phyloP scores from a whole-genome alignment of 169 alveolate genomes.

The Babesia ovata region DNA sequence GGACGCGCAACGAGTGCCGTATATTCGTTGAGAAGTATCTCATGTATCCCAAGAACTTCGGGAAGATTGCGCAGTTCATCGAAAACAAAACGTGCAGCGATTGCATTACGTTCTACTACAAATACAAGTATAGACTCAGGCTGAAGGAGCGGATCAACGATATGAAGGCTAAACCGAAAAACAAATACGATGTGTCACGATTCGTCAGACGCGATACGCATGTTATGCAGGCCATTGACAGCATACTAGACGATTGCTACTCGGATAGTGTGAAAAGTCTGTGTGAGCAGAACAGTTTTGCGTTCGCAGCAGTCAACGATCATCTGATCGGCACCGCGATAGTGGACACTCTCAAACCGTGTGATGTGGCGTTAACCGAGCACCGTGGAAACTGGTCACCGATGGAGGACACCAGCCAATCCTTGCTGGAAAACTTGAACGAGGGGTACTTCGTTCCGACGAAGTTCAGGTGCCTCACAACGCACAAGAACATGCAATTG shows the following conservation, averaged over 20 bases:
- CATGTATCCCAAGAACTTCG: conserved; percentile 87
- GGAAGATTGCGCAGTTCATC: conserved; percentile 82
- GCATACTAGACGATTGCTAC: conserved; percentile 56
- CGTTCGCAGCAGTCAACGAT: conserved; percentile 29
- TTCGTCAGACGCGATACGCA: conserved; percentile 55
- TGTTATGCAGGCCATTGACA: conserved; percentile 50
- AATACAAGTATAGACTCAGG: conserved; percentile 66
- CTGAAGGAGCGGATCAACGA: conserved; percentile 62
- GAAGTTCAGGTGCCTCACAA: conserved; percentile 38
- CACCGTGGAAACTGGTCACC: conserved; percentile 47
- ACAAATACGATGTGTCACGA: conserved; percentile 56
- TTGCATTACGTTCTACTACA: conserved; percentile 81
- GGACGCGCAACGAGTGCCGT: conserved; percentile 83
- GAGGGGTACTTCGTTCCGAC: conserved; percentile 67
- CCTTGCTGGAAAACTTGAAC: conserved; percentile 48
- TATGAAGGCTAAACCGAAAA: conserved; percentile 26
- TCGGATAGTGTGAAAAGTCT: conserved; percentile 36
- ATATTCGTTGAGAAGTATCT: conserved; percentile 82
- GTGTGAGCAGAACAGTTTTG: conserved; percentile 18
- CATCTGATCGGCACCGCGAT: conserved; percentile 46
- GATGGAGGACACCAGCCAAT: conserved; percentile 30
- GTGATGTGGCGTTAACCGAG: conserved; percentile 51
- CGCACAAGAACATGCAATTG: conserved; percentile 46
- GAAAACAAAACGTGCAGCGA: conserved; percentile 83
- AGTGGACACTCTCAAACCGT: conserved; percentile 30